A percentile compares a stretch with the other conserved stretches of the same genome.
phyloP scores from a whole-genome alignment of 1,284 basidiomycete genomes.

The Ganoderma multipileum region DNA sequence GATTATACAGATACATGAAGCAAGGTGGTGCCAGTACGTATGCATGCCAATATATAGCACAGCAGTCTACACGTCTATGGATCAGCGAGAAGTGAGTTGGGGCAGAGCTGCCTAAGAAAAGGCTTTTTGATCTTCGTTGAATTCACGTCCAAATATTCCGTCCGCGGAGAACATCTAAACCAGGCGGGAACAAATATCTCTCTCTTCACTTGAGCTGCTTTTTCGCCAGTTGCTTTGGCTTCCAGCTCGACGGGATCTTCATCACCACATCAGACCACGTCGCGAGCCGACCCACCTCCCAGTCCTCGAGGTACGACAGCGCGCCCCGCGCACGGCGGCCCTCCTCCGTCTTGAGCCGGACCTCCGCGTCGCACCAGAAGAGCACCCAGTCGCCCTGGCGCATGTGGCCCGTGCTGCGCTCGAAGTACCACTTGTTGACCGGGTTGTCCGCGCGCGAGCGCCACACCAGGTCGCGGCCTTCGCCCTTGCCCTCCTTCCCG shows the following conservation, averaged over 20 bases:
- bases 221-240: constrained; percentile 21
- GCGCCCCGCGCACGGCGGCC: constrained; percentile 65
- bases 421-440: constrained; percentile 99
- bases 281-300: constrained; percentile 80
- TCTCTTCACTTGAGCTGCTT: constrained; percentile 35
- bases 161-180: background rate
- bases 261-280: constrained; percentile 79
- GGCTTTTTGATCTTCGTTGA: background rate
- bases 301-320: constrained; percentile 80
- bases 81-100: background rate
- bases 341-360: constrained; percentile 71
- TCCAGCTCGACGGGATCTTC: constrained; percentile 87
- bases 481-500: constrained; percentile 87
- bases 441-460: constrained; percentile 92
- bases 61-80: constrained; percentile 14
- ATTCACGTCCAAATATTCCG: background rate
- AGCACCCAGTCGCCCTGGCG: constrained; percentile 87
- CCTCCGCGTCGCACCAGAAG: constrained; percentile 99
- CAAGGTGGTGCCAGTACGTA: background rate
- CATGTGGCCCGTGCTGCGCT: constrained; percentile 91
- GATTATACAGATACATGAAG: constrained; percentile 21
- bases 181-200: background rate
- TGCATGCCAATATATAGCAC: constrained; percentile 11
- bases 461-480: constrained; percentile 97
- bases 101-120: background rate